These are phyloP conservation scores for Cryptosporidium viatorum DNA, from an alignment of 169 alveolate species.

Conservation along the genomic window DNA sequence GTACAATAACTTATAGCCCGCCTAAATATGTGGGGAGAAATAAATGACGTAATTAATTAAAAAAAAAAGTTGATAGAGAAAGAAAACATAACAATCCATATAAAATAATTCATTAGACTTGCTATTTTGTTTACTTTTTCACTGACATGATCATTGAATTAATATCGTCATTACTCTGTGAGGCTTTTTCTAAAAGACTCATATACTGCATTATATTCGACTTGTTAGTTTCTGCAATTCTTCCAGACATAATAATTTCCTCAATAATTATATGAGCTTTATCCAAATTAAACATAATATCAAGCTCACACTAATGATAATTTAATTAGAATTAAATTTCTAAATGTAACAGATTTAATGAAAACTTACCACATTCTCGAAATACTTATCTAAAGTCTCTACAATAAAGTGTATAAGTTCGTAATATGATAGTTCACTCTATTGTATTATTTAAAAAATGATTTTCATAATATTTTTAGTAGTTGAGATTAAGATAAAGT, in stretches of 20 bases:
- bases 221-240: conserved; percentile 93
- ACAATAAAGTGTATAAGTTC: conserved; percentile 98
- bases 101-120: neutral
- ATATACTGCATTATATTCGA: conserved; percentile 84
- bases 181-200: conserved; percentile 76
- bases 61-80: neutral
- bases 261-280: conserved; percentile 98
- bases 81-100: neutral
- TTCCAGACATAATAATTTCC: conserved; percentile 96
- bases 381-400: conserved; percentile 96
- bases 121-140: neutral
- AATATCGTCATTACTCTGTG: conserved; percentile 45
- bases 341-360: neutral
- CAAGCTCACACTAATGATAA: conserved; percentile 86
- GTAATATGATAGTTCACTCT: conserved; percentile 94
- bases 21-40: conserved; percentile 4
- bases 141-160: conserved; percentile 59
- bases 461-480: no score
- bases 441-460: conserved; percentile 58
- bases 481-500: neutral
- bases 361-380: conserved; percentile 91
- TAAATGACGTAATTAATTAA: neutral
- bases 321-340: neutral
- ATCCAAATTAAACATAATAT: conserved; percentile 96
- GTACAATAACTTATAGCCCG: neutral